Evolutionary conservation across 2,329 filamentous ascomycete species (phyloP), one percentile per base, ranked within the genome.

Genomic region (Monilinia vaccinii-corymbosi): DNA sequence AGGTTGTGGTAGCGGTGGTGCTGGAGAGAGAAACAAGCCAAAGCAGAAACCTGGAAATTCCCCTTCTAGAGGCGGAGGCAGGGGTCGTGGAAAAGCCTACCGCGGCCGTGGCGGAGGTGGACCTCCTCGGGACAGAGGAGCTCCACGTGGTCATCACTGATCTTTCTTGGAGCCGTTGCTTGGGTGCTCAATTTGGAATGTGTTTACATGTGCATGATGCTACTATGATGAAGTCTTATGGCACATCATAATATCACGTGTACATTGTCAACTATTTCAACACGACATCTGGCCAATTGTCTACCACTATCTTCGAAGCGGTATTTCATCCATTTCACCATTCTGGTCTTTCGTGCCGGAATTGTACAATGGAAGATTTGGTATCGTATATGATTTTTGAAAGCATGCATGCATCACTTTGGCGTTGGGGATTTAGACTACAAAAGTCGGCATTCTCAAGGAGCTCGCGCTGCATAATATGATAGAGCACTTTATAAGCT

Each of bases 81-180:
- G 25, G 9, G 25, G 18, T 44, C 51, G 51, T 44, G 38, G 38
- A 11, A 55, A 32, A 55, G 51, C 36, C 25, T 21, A 44, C 11
- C 50, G 51, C 4, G 51, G 51, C 14, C 38, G 51, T 23, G n/a
- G 38, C 11, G 50, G 50, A 31, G 18, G 36, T 10, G 50, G 50
- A 44, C 4, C 51, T 55, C 8, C 38, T 55, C 51, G 51, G 4
- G 50, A 11, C 34, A 11, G 34, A 31, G 51, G 51, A 32, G 51
- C 51, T 53, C 38, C 51, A 34, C 51, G 51, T 44, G 51, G 51
- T 34, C 51, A 38, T 23, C 51, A 28, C 36, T 55, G 40, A 55
- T 55, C 28, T 34, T 23, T 16, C 10, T 23, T 5, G 38, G 14
- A 32, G 28, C n/a, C 13, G 8, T 55, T 55, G 51, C 38, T 55